Conservation (phyloP, 768 basidiomycete genomes). For the Panaeolus cyanescens region DNA sequence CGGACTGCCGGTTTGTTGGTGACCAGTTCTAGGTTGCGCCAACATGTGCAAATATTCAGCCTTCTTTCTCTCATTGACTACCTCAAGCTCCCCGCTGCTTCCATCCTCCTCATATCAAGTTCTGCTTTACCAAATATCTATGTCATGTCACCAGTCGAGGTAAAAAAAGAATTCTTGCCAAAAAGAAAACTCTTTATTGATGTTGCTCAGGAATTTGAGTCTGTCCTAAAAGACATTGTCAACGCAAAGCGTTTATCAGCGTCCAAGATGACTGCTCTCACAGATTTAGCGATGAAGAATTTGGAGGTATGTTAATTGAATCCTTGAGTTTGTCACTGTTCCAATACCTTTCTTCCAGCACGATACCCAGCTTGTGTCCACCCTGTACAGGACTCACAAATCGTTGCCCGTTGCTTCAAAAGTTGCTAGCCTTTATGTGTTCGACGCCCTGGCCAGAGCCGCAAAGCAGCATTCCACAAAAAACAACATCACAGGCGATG, state of each 20-base stretch:
- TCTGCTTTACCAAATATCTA: not conserved
- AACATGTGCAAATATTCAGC: constrained; percentile 43
- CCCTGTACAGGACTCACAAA: constrained; percentile 88
- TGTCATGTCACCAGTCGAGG: constrained; percentile 45
- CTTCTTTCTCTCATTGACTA: constrained; percentile 15
- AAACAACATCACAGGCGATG: constrained; percentile 56
- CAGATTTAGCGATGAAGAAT: constrained; percentile 73
- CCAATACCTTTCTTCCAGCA: constrained; percentile 43
- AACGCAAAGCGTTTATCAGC: constrained; percentile 82
- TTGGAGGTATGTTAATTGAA: constrained; percentile 61
- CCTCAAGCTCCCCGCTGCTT: constrained; percentile 12
- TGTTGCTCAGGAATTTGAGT: constrained; percentile 71
- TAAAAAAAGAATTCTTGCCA: constrained; percentile 17
- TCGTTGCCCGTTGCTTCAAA: constrained; percentile 64
- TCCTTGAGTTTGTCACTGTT: not conserved
- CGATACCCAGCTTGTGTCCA: constrained; percentile 86
- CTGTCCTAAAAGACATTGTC: constrained; percentile 79
- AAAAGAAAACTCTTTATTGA: not conserved
- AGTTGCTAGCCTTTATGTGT: constrained; percentile 87
- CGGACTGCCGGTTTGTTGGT: constrained; percentile 3
- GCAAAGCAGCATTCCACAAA: constrained; percentile 72
- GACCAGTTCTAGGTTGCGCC: constrained; percentile 13
- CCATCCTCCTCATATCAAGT: not conserved
- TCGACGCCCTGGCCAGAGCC: constrained; percentile 90
- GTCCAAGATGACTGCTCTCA: constrained; percentile 80